A percentile compares a stretch with the other conserved stretches of the same genome.
phyloP scores from a whole-genome alignment of 179 eudicot species.

The Spinacia oleracea region DNA sequence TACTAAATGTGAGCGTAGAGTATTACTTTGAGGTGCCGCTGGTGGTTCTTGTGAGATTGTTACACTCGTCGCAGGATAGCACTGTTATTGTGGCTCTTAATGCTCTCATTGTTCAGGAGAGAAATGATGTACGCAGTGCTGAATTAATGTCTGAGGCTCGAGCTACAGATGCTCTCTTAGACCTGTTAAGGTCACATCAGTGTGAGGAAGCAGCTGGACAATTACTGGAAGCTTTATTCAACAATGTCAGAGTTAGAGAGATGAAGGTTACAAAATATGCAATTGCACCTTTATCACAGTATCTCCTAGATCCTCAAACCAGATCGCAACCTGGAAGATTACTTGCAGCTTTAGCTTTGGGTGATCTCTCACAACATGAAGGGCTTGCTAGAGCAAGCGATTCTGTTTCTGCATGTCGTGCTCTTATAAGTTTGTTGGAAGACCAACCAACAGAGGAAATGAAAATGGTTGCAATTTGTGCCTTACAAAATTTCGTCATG shows the following conservation, averaged over 20 bases:
- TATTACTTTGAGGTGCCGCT: slow-evolving; percentile 94
- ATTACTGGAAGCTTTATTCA: slow-evolving; percentile 80
- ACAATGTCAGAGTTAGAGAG: slow-evolving; percentile 90
- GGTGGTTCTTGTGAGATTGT: slow-evolving; percentile 87
- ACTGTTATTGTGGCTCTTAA: slow-evolving; percentile 82
- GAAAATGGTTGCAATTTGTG: slow-evolving; percentile 97
- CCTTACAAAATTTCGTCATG: slow-evolving; percentile 94
- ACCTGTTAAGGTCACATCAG: slow-evolving; percentile 85
- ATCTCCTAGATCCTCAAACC: slow-evolving; percentile 94
- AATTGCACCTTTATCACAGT: slow-evolving; percentile 85
- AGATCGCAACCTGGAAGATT: slow-evolving; percentile 91
- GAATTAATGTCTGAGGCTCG: slow-evolving; percentile 97
- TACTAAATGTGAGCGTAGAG: slow-evolving; percentile 88
- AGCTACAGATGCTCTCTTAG: slow-evolving; percentile 92
- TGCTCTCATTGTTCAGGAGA: slow-evolving; percentile 91
- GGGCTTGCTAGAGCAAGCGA: slow-evolving; percentile 84
- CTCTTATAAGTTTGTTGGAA: slow-evolving; percentile 86
- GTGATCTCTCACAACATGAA: slow-evolving; percentile 95
- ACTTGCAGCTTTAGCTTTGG: slow-evolving; percentile 89
- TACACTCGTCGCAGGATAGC: slow-evolving; percentile 83
- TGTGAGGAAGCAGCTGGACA: slow-evolving; percentile 93
- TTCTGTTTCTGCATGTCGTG: slow-evolving; percentile 93
- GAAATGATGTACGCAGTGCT: slow-evolving; percentile 85
- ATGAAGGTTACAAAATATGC: slow-evolving; percentile 78
- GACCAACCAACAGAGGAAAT: slow-evolving; percentile 98